Evolutionary conservation across 306 rosid genomes (phyloP).

Genomic region (Herpetospermum pedunculosum): DNA sequence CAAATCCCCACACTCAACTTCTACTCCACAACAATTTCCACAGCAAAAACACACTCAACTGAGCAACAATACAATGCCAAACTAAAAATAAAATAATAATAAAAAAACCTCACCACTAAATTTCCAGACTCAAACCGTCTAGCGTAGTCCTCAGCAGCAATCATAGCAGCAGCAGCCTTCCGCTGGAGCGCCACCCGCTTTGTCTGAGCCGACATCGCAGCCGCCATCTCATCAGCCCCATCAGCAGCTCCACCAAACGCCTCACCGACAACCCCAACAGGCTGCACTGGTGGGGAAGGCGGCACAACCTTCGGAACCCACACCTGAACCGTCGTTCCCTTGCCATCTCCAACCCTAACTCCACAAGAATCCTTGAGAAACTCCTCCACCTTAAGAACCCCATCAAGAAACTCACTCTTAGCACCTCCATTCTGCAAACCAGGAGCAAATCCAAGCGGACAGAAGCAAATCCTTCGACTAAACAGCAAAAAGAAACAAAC

Average conservation of each 20-base stretch:
- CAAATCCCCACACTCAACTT: not conserved
- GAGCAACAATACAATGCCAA: not conserved
- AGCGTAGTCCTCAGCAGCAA: conserved; percentile 91
- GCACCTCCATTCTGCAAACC: conserved; percentile 22
- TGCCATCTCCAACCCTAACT: conserved; percentile 32
- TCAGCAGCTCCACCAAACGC: conserved; percentile 18
- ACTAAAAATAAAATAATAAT: not conserved
- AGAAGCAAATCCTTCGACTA: conserved; percentile 66
- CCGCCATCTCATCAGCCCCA: conserved; percentile 41
- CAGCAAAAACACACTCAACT: not conserved
- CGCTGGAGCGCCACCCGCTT: conserved; percentile 73
- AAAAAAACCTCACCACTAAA: conserved; percentile 32
- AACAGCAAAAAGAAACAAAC: not conserved
- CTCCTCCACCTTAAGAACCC: conserved; percentile 34
- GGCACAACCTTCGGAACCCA: conserved; percentile 65
- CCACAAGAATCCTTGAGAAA: conserved; percentile 41
- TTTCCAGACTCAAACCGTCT: conserved; percentile 74
- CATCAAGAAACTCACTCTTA: conserved; percentile 31
- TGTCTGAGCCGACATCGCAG: conserved; percentile 65
- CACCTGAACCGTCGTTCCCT: conserved; percentile 34
- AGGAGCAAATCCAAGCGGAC: conserved; percentile 58
- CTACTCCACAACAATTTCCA: not conserved
- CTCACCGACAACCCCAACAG: conserved; percentile 16
- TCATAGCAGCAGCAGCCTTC: conserved; percentile 90
- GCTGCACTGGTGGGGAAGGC: conserved; percentile 43